Percentiles rank a stretch among this genome's conserved stretches.
Evolutionary conservation across 208 protist genomes (phyloP).

Genomic region (Perkinsela sp.): DNA sequence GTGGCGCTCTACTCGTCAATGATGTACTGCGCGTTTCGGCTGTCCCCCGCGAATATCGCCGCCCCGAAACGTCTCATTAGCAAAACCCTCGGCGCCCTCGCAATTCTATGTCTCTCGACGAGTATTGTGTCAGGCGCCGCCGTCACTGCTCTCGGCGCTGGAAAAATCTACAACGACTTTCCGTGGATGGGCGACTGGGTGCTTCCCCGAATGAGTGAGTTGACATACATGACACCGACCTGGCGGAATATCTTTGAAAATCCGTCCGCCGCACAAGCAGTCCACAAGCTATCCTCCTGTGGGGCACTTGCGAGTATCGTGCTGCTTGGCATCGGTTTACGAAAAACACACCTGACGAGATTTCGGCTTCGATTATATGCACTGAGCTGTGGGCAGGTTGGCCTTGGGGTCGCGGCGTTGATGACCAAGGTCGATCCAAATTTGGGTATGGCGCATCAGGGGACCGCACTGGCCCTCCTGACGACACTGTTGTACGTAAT

Average conservation of each 20-base stretch:
- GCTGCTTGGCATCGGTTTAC: conserved; percentile 10
- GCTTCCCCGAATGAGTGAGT: conserved; percentile 27
- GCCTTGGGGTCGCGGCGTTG: conserved; percentile 68
- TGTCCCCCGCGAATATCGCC: conserved; percentile 15
- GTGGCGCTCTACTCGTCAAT: conserved; percentile 69
- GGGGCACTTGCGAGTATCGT: conserved; percentile 17
- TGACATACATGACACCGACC: conserved; percentile 18
- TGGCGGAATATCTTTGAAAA: conserved; percentile 64
- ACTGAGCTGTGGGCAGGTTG: conserved; percentile 30
- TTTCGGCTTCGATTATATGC: conserved; percentile 17
- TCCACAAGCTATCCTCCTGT: conserved; percentile 27
- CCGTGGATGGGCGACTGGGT: conserved; percentile 49
- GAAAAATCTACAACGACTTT: conserved; percentile 63
- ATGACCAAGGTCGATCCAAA: conserved; percentile 58
- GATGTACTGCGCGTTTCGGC: conserved; percentile 32
- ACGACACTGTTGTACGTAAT: conserved; percentile 31
- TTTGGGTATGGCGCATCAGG: conserved; percentile 51
- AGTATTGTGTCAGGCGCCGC: conserved; percentile 55
- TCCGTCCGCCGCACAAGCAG: conserved; percentile 27
- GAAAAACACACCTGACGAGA: conserved; percentile 9
- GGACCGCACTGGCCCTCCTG: conserved; percentile 35
- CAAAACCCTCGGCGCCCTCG: conserved; percentile 17
- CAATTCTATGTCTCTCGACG: conserved; percentile 24
- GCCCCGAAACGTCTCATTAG: conserved; percentile 11
- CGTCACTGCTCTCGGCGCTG: conserved; percentile 57